These are phyloP conservation scores for Lepidopterella palustris DNA, from an alignment of 495 filamentous ascomycete species.

Conservation along the genomic window DNA sequence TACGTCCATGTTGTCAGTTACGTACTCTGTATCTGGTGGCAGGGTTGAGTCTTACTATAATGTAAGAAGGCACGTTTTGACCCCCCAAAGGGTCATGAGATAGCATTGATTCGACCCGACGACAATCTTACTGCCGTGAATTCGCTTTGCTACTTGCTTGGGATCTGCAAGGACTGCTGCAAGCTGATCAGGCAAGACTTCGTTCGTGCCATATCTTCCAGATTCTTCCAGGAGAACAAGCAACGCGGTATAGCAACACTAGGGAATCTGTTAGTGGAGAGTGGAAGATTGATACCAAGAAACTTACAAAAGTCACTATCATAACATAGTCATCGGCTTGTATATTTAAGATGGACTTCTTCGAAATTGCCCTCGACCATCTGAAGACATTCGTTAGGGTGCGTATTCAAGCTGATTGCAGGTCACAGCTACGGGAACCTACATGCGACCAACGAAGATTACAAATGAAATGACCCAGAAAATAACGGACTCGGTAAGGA, in stretches of 20 bases:
- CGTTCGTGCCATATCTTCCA: not conserved
- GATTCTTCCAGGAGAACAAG: slow-evolving; percentile 3
- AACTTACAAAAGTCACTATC: not conserved
- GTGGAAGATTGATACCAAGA: not conserved
- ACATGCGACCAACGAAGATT: not conserved
- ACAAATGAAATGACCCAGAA: not conserved
- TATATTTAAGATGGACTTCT: not conserved
- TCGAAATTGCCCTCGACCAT: not conserved
- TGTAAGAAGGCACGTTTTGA: not conserved
- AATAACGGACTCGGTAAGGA: not conserved
- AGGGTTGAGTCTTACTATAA: slow-evolving; percentile 1
- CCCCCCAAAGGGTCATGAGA: slow-evolving; percentile 1
- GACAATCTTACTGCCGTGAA: slow-evolving; percentile 4
- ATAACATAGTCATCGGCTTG: not conserved
- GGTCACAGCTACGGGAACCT: too few relatives aligned
- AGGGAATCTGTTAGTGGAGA: not conserved
- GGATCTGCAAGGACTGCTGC: slow-evolving; percentile 1
- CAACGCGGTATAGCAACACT: not conserved
- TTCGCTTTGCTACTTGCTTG: slow-evolving; percentile 1
- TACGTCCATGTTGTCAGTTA: not conserved
- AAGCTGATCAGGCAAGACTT: not conserved
- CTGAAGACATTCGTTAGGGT: not conserved
- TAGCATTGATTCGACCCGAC: slow-evolving; percentile 7
- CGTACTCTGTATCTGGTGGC: not conserved
- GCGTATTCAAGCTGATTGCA: too few relatives aligned